Percentiles rank a stretch among this genome's conserved stretches.
Evolutionary conservation across 2,329 filamentous ascomycete genomes (phyloP).

Genomic region (Arachnomyces sp.): DNA sequence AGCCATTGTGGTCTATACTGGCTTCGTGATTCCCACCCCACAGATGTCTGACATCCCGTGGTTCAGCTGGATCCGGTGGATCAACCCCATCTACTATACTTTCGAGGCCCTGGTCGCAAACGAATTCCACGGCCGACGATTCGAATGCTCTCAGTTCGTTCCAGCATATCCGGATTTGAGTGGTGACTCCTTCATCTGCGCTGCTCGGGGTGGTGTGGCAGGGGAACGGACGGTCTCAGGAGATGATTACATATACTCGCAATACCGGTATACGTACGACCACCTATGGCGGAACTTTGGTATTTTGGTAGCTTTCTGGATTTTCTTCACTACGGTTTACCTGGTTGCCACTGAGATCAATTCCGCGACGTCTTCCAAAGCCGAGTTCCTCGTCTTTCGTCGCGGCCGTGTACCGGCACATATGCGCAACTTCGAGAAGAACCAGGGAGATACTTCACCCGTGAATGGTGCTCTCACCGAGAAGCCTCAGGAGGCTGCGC

Average conservation of each 20-base stretch:
- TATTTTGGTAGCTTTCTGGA: conserved; percentile 55
- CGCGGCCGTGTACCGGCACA: conserved; percentile 43
- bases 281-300: conserved; percentile 63
- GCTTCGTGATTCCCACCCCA: conserved; percentile 53
- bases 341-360: conserved; percentile 57
- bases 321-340: conserved; percentile 58
- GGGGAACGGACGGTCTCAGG: conserved; percentile 51
- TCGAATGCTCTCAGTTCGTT: conserved; percentile 46
- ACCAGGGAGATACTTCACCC: conserved; percentile 1
- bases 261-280: conserved; percentile 49
- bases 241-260: conserved; percentile 50
- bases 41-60: conserved; percentile 44
- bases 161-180: conserved; percentile 37
- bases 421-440: conserved; percentile 20
- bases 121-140: conserved; percentile 51
- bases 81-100: conserved; percentile 58
- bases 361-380: conserved; percentile 53
- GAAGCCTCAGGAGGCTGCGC: conserved; percentile 1
- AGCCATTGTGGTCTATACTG: conserved; percentile 57
- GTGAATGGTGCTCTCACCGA: background rate
- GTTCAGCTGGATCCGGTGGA: conserved; percentile 59
- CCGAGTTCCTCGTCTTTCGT: conserved; percentile 62
- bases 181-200: conserved; percentile 46
- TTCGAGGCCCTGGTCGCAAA: conserved; percentile 53
- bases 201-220: conserved; percentile 46